Base-by-base conservation (phyloP, 352 stramenopile genomes). In the Phytopythium ostracodes region DNA sequence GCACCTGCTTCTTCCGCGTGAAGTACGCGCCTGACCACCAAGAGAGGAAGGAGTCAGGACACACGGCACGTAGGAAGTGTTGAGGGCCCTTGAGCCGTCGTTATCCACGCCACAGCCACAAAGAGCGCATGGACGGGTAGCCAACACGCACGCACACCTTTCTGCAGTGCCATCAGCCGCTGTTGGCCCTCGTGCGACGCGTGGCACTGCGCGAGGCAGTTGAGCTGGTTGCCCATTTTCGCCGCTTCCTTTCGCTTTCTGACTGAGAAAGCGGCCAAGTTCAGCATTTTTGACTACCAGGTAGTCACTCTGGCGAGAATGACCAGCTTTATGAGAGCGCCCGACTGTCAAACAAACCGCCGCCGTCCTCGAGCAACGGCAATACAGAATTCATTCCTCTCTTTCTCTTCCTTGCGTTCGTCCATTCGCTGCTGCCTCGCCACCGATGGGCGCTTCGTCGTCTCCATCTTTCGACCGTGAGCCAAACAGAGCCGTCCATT, bases 121-220 rank as follows among this genome's bases (percentile, higher is more conserved):
- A 18, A 0, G 1, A 25, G 20, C 42, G 42, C 42, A 49, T 20
- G 25, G 6, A 49, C 20, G 9, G 7, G 0, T n/a, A 7, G 2
- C 20, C 0, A 12, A 38, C 25, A 17, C 15, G 6, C 6, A 18
- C 27, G 11, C 49, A 8, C 56, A 87, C 83, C 83, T 88, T 90
- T 81, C 42, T 90, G 82, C 6, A 94, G 79, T n/a, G 88, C 68
- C 17, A 89, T 63, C 25, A 91, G 66, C 6, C 79, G 76, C 73
- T 92, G 77, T 29, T 76, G 66, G 55, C 75, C 73, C 69, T 94
- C 82, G 35, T 84, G 75, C 33, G 84, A 73, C 58, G 75, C 68
- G 54, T 86, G 81, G 63, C 84, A 94, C 66, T 92, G 79, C 73
- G 84, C 73, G 18, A 91, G 62, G 68, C 84, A 94, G 64, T 90